Evolutionary conservation across 2,329 filamentous ascomycete species (phyloP), one percentile per base, ranked within the genome.

Genomic region (Knufia fluminis): DNA sequence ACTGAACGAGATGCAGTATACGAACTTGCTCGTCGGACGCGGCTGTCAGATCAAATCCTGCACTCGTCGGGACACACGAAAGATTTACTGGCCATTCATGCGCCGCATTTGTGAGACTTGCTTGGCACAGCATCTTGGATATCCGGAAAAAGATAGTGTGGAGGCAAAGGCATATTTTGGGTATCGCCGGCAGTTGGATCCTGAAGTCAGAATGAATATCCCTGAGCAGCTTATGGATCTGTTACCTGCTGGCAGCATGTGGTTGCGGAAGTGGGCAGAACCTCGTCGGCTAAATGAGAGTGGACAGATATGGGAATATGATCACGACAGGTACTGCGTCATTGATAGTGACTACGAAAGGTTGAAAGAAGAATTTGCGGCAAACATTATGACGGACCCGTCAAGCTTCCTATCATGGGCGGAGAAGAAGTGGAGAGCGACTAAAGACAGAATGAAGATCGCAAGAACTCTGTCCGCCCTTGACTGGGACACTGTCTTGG

Each of bases 41-140:
- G 57, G 57, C 19, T 59, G 57, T 26, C 57, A 58, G 41, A 58
- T 50, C 42, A 42, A 45, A n/a, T 33, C 26, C 2, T 59, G 57
- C 41, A 51, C 46, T 2, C 50, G 48, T 6, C 48, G 48, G 19
- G 36, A 53, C 6, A 57, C 55, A 3, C 45, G 46, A n/a, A 52
- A 52, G 17, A 56, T 57, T 4, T 54, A 53, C 32, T 59, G 57
- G 57, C 48, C 49, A 3, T 58, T 58, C 47, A 53, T 54, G 36
- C 39, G 54, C 12, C 54, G 57, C 4, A 52, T 59, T 7, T 59
- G 57, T 41, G 32, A 50, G 12, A 46, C 52, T 14, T 59, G 57
- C 43, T 53, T 57, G 31, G 49, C 38, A 24, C 24, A 51, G 23
- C 57, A 54, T 28, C 56, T 51, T n/a, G 28, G 20, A 40, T 7